phyloP scores from a whole-genome alignment of 345 rosid genomes.

The Diplotaxis tenuifolia region DNA sequence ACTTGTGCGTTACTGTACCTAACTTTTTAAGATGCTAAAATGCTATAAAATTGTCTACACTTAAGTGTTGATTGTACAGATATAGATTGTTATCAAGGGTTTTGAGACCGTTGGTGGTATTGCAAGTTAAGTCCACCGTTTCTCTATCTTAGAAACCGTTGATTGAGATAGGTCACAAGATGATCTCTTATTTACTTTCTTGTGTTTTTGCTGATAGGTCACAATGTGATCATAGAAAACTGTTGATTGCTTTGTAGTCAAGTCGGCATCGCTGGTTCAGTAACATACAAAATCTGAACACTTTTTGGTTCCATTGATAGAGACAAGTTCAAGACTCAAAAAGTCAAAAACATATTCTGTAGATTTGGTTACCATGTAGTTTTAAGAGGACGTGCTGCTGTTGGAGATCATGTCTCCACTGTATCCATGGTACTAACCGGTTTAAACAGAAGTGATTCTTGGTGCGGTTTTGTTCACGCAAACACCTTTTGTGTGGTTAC shows the following conservation, averaged over 20 bases:
- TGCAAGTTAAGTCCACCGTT: neutral
- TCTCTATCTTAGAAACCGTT: neutral
- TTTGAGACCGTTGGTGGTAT: constrained; percentile 28
- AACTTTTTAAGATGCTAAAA: constrained; percentile 4
- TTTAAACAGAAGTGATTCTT: neutral
- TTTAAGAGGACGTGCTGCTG: constrained; percentile 69
- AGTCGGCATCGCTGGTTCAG: constrained; percentile 88
- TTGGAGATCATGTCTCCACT: constrained; percentile 67
- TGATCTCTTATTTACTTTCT: constrained; percentile 20
- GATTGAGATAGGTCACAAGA: constrained; percentile 73
- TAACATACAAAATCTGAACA: constrained; percentile 24
- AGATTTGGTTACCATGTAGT: constrained; percentile 72
- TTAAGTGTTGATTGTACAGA: neutral
- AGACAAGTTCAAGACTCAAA: constrained; percentile 15
- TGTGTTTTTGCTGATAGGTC: constrained; percentile 57
- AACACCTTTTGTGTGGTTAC: neutral
- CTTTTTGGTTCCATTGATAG: constrained; percentile 29
- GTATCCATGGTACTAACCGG: constrained; percentile 56
- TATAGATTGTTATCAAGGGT: constrained; percentile 11
- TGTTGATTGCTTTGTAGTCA: constrained; percentile 86
- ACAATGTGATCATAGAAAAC: constrained; percentile 70
- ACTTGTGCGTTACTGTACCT: neutral
- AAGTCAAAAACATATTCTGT: constrained; percentile 17
- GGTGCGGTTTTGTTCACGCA: neutral
- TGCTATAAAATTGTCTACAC: neutral